Evolutionary conservation across 805 yeast species (phyloP).

Genomic region (Metschnikowia aberdeeniae): DNA sequence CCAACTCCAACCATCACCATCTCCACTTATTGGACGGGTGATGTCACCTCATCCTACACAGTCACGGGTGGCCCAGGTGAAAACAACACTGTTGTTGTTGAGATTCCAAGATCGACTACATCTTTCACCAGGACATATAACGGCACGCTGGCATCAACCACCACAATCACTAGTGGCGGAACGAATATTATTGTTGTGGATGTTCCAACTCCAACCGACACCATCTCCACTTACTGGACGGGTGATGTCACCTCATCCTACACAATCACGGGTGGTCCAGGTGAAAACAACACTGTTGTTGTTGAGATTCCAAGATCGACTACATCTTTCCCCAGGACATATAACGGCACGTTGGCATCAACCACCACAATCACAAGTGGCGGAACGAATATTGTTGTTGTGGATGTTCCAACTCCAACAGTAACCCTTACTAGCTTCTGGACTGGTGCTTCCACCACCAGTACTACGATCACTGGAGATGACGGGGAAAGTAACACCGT

Average conservation of each 20-base stretch:
- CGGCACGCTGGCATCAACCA: too few relatives aligned
- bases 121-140: constrained; percentile 9
- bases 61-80: constrained; percentile 1
- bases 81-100: too few relatives aligned
- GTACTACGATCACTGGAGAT: neutral
- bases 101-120: constrained; percentile 5
- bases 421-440: constrained; percentile 7
- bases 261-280: constrained; percentile 3
- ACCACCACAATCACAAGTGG: neutral
- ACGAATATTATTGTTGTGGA: constrained; percentile 5
- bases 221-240: constrained; percentile 1
- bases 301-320: constrained; percentile 4
- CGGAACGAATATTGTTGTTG: constrained; percentile 4
- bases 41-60: constrained; percentile 3
- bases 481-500: constrained; percentile 8
- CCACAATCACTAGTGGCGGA: too few relatives aligned
- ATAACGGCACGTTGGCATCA: neutral
- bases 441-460: neutral
- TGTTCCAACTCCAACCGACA: constrained; percentile 3
- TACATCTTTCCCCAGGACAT: constrained; percentile 6
- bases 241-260: constrained; percentile 1
- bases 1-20: constrained; percentile 4
- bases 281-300: neutral
- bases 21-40: neutral
- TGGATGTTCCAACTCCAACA: constrained; percentile 7